Evolutionary conservation across 2,329 filamentous ascomycete species (phyloP).

Genomic region (Fusarium circinatum): DNA sequence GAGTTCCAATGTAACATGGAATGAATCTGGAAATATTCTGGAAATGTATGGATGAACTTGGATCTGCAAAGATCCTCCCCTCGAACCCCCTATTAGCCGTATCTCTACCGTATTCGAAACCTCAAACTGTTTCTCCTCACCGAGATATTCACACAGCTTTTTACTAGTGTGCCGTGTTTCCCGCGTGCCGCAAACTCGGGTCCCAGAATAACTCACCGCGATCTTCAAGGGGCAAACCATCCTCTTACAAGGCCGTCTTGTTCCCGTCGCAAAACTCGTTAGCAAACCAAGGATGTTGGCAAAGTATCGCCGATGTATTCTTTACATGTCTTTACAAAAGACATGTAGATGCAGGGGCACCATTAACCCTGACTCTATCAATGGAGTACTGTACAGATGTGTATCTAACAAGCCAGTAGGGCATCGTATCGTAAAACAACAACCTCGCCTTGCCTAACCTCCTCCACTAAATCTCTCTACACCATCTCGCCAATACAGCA

Average conservation of each 20-base stretch:
- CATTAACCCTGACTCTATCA: constrained; percentile 8
- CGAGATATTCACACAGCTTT: not conserved
- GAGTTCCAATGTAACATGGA: not conserved
- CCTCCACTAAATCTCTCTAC: constrained; percentile 70
- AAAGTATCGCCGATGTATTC: constrained; percentile 22
- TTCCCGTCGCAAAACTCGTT: constrained; percentile 6
- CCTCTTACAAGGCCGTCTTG: constrained; percentile 12
- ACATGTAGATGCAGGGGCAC: constrained; percentile 1
- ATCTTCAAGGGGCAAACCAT: not conserved
- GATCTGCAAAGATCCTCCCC: not conserved
- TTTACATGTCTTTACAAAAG: constrained; percentile 8
- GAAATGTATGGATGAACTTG: not conserved
- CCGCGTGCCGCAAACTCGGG: not conserved
- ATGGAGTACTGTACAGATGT: constrained; percentile 16
- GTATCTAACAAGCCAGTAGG: constrained; percentile 16
- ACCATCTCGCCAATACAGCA: constrained; percentile 76
- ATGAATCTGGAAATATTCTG: not conserved
- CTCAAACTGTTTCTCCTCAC: not conserved
- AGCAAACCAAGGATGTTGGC: not conserved
- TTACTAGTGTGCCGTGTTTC: not conserved
- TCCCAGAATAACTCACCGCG: not conserved
- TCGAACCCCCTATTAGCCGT: not conserved
- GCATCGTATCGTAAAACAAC: constrained; percentile 14
- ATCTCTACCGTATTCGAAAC: not conserved
- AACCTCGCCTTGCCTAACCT: not conserved